Percentiles rank a stretch among this genome's conserved stretches.
Evolutionary conservation across 2,329 filamentous ascomycete species (phyloP).

Genomic region (Diaporthe vexans): DNA sequence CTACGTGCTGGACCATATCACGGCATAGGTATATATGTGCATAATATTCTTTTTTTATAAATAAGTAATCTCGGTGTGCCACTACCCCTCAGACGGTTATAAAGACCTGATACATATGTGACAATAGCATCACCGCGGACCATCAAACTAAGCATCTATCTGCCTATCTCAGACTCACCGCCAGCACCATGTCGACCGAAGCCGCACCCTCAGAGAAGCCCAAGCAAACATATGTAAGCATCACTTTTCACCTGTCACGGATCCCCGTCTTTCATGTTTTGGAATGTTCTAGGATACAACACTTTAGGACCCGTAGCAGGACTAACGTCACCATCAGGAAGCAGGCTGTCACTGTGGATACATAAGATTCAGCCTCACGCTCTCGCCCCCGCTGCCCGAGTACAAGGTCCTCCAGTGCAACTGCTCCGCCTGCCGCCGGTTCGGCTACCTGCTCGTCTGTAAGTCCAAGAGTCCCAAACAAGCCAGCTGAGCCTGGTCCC

Average conservation of each 20-base stretch:
- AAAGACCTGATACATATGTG: not conserved
- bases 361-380: constrained; percentile 61
- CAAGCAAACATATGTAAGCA: constrained; percentile 55
- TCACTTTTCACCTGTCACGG: not conserved
- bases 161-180: not conserved
- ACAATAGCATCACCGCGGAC: not conserved
- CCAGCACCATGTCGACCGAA: constrained; percentile 34
- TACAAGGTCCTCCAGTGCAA: constrained; percentile 64
- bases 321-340: constrained; percentile 39
- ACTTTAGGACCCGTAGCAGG: not conserved
- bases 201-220: constrained; percentile 39
- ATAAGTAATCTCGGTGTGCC: not conserved
- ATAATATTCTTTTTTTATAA: not conserved
- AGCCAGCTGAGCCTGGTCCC: not conserved
- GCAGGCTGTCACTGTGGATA: constrained; percentile 68
- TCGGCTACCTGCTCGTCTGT: constrained; percentile 66
- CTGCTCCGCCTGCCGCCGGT: constrained; percentile 66
- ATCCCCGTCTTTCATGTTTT: not conserved
- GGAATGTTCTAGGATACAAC: not conserved
- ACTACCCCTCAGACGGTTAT: not conserved
- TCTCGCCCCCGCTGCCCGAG: constrained; percentile 63
- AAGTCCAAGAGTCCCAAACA: constrained; percentile 41
- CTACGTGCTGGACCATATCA: not conserved
- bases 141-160: not conserved
- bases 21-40: not conserved